These are phyloP conservation scores for Termitomyces bulborhizus DNA, from an alignment of 768 basidiomycete species.

Conservation along the genomic window DNA sequence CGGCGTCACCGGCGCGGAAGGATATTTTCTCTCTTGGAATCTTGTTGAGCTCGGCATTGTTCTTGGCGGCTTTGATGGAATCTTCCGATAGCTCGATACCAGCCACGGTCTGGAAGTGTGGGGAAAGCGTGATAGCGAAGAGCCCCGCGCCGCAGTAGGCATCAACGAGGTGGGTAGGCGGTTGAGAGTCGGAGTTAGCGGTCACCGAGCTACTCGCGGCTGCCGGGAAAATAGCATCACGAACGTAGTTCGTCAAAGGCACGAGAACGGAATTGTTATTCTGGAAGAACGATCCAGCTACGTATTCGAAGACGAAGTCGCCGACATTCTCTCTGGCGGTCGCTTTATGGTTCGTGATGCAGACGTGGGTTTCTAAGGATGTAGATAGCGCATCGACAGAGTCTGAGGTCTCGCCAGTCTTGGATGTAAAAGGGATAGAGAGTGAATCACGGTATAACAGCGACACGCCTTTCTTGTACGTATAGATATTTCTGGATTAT, in stretches of 20 bases:
- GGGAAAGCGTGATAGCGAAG: constrained; percentile 79
- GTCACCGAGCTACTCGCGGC: constrained; percentile 7
- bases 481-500: constrained; percentile 60
- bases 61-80: constrained; percentile 62
- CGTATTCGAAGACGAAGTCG: constrained; percentile 75
- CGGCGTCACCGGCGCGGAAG: constrained; percentile 80
- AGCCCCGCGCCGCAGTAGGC: constrained; percentile 90
- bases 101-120: constrained; percentile 66
- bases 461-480: constrained; percentile 85
- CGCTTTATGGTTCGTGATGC: constrained; percentile 77
- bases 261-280: constrained; percentile 94
- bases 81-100: constrained; percentile 84
- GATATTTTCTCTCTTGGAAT: constrained; percentile 50
- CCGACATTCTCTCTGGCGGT: constrained; percentile 84
- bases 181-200: constrained; percentile 8
- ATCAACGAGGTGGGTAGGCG: constrained; percentile 86
- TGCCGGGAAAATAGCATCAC: constrained; percentile 56
- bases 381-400: constrained; percentile 29
- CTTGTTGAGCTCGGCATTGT: constrained; percentile 60
- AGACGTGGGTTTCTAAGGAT: constrained; percentile 56
- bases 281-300: constrained; percentile 91
- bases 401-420: constrained; percentile 17
- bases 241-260: constrained; percentile 80
- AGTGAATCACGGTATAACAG: constrained; percentile 85
- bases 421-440: constrained; percentile 18